These are phyloP conservation scores for Mortierella alpina DNA, from an alignment of 192 early-diverging fungal species.

Conservation along the genomic window DNA sequence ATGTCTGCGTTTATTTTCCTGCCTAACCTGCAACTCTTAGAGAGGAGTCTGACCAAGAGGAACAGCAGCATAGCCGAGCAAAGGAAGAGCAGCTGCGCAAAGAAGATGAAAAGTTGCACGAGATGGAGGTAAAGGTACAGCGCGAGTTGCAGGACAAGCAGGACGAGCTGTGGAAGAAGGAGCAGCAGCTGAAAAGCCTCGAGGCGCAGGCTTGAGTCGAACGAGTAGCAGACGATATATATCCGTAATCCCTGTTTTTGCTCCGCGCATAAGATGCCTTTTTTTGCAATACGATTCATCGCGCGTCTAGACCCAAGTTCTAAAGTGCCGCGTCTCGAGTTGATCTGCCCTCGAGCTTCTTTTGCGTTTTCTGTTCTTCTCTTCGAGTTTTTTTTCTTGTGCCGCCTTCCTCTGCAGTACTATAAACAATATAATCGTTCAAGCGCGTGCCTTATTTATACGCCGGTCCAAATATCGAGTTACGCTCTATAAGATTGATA, in stretches of 20 bases:
- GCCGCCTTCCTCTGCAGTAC: no score
- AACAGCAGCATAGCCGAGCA: constrained; percentile 53
- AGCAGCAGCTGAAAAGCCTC: constrained; percentile 63
- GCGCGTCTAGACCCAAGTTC: no score
- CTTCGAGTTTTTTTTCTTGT: no score
- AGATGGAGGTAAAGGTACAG: constrained; percentile 65
- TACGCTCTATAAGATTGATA: constrained; percentile 15
- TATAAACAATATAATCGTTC: no score
- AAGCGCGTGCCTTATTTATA: no score
- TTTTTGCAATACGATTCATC: neutral
- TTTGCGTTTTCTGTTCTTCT: no score
- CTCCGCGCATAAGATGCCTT: neutral
- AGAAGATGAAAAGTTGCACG: constrained; percentile 66
- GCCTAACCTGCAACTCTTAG: neutral
- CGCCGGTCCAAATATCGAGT: neutral
- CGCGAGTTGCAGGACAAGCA: constrained; percentile 67
- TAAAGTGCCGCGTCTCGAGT: no score
- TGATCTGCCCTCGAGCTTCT: no score
- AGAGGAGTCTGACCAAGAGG: constrained; percentile 16
- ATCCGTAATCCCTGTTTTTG: neutral
- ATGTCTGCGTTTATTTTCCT: neutral
- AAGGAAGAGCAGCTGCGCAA: constrained; percentile 67
- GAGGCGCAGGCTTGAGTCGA: constrained; percentile 33
- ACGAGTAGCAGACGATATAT: neutral
- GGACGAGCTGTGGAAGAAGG: constrained; percentile 65